Evolutionary conservation across 1,284 basidiomycete genomes (phyloP).

Genomic region (Apiotrichum gracile): DNA sequence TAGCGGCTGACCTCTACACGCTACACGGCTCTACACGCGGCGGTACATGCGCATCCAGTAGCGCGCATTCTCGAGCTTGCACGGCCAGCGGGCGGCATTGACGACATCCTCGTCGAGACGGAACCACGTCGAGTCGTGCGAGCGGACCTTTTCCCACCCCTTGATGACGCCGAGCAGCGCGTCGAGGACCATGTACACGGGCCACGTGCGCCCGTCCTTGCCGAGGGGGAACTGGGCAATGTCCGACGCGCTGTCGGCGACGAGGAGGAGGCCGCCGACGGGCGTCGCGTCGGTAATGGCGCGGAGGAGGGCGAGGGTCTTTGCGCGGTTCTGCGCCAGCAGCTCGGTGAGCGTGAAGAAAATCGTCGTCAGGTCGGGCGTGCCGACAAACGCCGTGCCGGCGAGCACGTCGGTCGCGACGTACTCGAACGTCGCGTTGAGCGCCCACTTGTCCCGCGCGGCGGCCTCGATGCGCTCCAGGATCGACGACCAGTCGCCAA

Average conservation of each 20-base stretch:
- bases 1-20: too few species aligned
- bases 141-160: slow-evolving; percentile 40
- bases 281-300: slow-evolving; percentile 36
- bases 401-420: slow-evolving; percentile 35
- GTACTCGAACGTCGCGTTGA: slow-evolving; percentile 23
- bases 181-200: slow-evolving; percentile 40
- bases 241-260: slow-evolving; percentile 46
- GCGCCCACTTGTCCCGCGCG: slow-evolving; percentile 25
- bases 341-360: slow-evolving; percentile 50
- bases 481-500: slow-evolving; percentile 39
- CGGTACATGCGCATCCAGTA: slow-evolving; percentile 46
- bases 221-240: slow-evolving; percentile 41
- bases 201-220: slow-evolving; percentile 34
- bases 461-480: slow-evolving; percentile 25
- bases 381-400: not conserved
- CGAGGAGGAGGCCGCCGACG: slow-evolving; percentile 44
- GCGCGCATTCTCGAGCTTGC: slow-evolving; percentile 48
- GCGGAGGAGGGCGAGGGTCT: slow-evolving; percentile 43
- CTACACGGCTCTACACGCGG: not conserved
- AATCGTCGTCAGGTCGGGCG: slow-evolving; percentile 39
- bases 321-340: slow-evolving; percentile 43
- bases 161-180: slow-evolving; percentile 10
- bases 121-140: slow-evolving; percentile 45
- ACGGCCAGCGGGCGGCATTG: slow-evolving; percentile 34
- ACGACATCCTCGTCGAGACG: slow-evolving; percentile 35